phyloP scores from a whole-genome alignment of 1,284 basidiomycete species.

The Tausonia pullulans region DNA sequence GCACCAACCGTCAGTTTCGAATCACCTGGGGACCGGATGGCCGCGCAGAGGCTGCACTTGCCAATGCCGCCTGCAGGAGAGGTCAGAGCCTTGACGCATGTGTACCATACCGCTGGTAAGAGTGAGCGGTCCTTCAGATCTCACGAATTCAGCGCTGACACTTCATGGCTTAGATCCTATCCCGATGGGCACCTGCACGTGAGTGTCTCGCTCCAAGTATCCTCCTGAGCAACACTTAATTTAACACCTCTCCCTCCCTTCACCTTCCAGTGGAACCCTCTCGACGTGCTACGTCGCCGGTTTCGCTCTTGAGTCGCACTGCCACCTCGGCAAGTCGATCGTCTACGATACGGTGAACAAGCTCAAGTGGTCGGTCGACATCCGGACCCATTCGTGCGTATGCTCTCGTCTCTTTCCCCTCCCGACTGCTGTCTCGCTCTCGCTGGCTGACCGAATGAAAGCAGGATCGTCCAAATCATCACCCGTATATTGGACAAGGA shows the following conservation, averaged over 20 bases:
- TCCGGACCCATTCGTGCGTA: constrained; percentile 54
- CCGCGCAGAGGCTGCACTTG: constrained; percentile 74
- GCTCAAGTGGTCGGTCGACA: constrained; percentile 66
- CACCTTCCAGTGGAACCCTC: constrained; percentile 5
- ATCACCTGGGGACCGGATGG: constrained; percentile 79
- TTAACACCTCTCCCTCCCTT: neutral
- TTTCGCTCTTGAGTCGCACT: constrained; percentile 39
- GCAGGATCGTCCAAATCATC: constrained; percentile 56
- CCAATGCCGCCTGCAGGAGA: constrained; percentile 46
- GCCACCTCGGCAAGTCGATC: constrained; percentile 74
- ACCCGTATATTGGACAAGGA: constrained; percentile 59
- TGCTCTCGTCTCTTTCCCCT: neutral
- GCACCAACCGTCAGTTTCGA: constrained; percentile 81
- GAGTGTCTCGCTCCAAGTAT: constrained; percentile 22
- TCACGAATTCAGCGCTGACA: neutral
- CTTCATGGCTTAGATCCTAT: constrained; percentile 28
- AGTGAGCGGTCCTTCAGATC: constrained; percentile 27
- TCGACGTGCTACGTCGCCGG: constrained; percentile 35
- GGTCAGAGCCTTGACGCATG: constrained; percentile 37
- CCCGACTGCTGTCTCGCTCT: neutral
- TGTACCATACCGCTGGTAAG: constrained; percentile 44
- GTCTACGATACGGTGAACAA: constrained; percentile 79
- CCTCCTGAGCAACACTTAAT: constrained; percentile 16
- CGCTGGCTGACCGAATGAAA: neutral
- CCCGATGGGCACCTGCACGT: constrained; percentile 38